Percentiles rank a stretch among this genome's conserved stretches.
Conservation (phyloP, 495 filamentous ascomycete species). For the Penicillium paradoxum region DNA sequence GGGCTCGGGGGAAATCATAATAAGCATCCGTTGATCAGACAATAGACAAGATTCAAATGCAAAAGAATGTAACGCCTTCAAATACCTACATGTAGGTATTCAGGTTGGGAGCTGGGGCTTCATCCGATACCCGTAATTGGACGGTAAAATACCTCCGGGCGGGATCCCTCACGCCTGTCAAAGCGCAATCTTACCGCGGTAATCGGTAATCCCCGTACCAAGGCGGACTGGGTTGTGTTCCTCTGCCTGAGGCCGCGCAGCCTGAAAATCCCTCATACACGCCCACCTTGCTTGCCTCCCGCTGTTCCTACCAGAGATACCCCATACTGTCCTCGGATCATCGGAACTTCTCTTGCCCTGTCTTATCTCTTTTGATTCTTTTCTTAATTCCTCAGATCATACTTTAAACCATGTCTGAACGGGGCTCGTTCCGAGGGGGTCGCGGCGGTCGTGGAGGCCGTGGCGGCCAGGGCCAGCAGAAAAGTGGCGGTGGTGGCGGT, state of each 20-base stretch:
- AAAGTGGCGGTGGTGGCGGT: conserved; percentile 48
- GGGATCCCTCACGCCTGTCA: conserved; percentile 1
- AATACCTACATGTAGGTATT: not conserved
- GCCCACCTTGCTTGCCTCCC: conserved; percentile 5
- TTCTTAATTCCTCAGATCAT: conserved; percentile 3
- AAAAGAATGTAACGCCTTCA: not conserved
- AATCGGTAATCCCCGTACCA: not conserved
- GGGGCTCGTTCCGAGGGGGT: conserved; percentile 59
- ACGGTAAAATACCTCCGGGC: conserved; percentile 5
- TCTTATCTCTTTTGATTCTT: conserved; percentile 1
- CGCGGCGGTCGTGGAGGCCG: conserved; percentile 45
- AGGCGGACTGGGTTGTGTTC: not conserved
- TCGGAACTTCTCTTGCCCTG: not conserved
- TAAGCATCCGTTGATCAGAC: not conserved
- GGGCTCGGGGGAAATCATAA: not conserved
- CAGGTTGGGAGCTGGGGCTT: too few relatives aligned
- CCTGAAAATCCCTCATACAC: conserved; percentile 28
- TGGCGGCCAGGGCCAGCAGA: conserved; percentile 33
- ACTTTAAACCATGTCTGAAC: conserved; percentile 57
- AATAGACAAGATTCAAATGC: too few relatives aligned
- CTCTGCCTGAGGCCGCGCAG: not conserved
- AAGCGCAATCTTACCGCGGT: not conserved
- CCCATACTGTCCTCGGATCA: conserved; percentile 7
- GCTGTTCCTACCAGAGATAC: not conserved
- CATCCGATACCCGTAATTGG: not conserved